These are phyloP conservation scores for Pichia cactophila DNA, from an alignment of 1,139 yeast species.

Conservation along the genomic window DNA sequence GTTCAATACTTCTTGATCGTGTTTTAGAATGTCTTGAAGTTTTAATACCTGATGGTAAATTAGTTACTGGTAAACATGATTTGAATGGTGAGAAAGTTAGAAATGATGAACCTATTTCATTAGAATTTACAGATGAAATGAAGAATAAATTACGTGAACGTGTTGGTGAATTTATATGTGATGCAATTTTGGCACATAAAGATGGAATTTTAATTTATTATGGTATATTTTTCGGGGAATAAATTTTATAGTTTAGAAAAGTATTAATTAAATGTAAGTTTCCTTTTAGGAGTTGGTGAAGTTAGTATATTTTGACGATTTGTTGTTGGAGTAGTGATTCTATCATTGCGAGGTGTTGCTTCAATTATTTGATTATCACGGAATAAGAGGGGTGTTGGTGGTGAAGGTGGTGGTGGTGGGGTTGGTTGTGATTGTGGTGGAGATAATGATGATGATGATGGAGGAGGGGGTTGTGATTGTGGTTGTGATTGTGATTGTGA, in stretches of 20 bases:
- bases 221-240: constrained; percentile 76
- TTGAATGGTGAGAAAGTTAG: constrained; percentile 30
- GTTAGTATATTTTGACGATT: neutral
- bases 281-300: constrained; percentile 16
- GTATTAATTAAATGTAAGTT: constrained; percentile 16
- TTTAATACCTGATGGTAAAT: constrained; percentile 32
- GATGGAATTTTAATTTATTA: constrained; percentile 52
- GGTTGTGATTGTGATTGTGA: too few species aligned
- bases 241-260: constrained; percentile 6
- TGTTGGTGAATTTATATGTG: constrained; percentile 55
- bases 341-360: constrained; percentile 16
- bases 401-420: neutral
- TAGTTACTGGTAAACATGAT: constrained; percentile 18
- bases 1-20: constrained; percentile 37
- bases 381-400: neutral
- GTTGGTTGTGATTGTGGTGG: neutral
- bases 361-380: constrained; percentile 15
- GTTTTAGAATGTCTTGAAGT: constrained; percentile 49
- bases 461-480: neutral
- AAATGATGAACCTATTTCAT: constrained; percentile 47
- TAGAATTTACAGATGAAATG: constrained; percentile 35
- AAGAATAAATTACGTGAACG: constrained; percentile 44
- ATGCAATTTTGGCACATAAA: constrained; percentile 39
- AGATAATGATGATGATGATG: neutral
- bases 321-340: neutral